Evolutionary conservation across 2,329 filamentous ascomycete genomes (phyloP), one percentile per base, ranked within the genome.

Genomic region (Trichoderma cornu-damae): DNA sequence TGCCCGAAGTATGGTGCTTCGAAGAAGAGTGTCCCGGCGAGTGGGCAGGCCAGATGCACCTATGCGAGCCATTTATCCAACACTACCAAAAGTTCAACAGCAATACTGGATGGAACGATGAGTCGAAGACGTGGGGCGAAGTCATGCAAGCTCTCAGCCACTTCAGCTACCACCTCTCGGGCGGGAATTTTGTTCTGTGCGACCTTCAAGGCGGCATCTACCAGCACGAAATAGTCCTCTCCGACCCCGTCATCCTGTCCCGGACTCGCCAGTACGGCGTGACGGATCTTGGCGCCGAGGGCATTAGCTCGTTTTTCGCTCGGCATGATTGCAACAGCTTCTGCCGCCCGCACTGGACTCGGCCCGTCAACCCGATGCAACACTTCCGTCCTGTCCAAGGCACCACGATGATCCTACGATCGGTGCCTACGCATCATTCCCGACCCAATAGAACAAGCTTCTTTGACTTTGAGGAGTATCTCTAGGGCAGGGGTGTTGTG

Each of bases 31-130:
- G 42, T 14, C 2, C 1, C 2, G 43, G 48, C 0, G 14, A 61
- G 1, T 55, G 14, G 38, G 46, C 38, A 0, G 70, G 68, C 8
- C 59, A 64, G 24, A 67, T 61, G 18, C 0, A 2, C 4, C 66
- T 76, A 1, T 38, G 60, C 22, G 73, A 76, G 61, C 72, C 73
- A 1, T 73, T 73, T 61, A 75, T 76, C 50, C 57, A 69, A 14
- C 71, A 74, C 60, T 75, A 74, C 61, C 63, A 72, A 58, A 76
- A 75, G 64, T 75, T 74, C 66, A 76, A 76, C 63, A 76, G 72
- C 68, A 76, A 75, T 60, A 68, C 62, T 1, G 73, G 73, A 38
- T 77, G 73, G 73, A 64, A 22, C 35, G 63, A 72, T 57, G 60
- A 64, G 6, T 59, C 60, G 56, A 44, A 14, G 37, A 44, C 3